Percentiles rank a stretch among this genome's conserved stretches.
phyloP scores from a whole-genome alignment of 2,329 filamentous ascomycete genomes.

The Fusarium hainanense region DNA sequence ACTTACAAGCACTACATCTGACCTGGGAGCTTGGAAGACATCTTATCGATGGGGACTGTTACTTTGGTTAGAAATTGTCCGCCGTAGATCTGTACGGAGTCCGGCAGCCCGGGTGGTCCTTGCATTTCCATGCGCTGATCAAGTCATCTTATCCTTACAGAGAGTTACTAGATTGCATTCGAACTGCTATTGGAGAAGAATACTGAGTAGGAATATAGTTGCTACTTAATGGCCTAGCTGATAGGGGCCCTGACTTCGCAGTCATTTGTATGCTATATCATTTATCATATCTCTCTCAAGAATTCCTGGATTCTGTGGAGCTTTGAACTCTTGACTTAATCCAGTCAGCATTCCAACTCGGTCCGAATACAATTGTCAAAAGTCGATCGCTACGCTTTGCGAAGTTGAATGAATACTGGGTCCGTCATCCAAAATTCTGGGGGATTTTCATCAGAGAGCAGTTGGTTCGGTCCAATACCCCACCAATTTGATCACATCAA shows the following conservation, averaged over 20 bases:
- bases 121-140: not conserved
- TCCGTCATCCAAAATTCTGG: slow-evolving; percentile 15
- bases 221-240: no score
- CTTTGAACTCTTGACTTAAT: not conserved
- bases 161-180: not conserved
- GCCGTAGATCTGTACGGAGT: not conserved
- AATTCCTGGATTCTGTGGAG: not conserved
- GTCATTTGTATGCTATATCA: not conserved
- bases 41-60: not conserved
- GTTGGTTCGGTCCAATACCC: slow-evolving; percentile 25
- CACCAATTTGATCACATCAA: slow-evolving; percentile 22
- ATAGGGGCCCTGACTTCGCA: not conserved
- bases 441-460: slow-evolving; percentile 11
- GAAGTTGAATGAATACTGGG: slow-evolving; percentile 28
- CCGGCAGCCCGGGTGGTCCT: not conserved
- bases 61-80: not conserved
- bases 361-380: slow-evolving; percentile 1
- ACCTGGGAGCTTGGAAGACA: not conserved
- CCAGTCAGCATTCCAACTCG: not conserved
- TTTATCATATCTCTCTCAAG: not conserved
- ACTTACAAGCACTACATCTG: not conserved
- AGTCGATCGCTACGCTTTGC: slow-evolving; percentile 1
- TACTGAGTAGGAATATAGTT: no score
- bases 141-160: not conserved
- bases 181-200: not conserved